A percentile compares a stretch with the other conserved stretches of the same genome.
These are phyloP conservation scores for Geotrichum bryndzae DNA, from an alignment of 1,139 yeast species.

Conservation along the genomic window DNA sequence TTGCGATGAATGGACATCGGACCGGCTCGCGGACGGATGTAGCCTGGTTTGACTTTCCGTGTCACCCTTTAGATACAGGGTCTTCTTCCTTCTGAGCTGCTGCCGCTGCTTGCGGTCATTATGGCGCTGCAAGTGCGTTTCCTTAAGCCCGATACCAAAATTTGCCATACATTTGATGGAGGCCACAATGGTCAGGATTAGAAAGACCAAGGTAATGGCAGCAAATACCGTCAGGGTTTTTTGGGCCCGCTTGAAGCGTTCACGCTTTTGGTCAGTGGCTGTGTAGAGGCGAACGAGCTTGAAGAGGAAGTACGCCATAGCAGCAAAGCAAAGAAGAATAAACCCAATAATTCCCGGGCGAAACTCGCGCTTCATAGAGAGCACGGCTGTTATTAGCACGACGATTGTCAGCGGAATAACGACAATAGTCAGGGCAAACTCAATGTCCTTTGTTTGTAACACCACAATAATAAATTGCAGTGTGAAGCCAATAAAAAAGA, in stretches of 20 bases:
- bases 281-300: slow-evolving; percentile 47
- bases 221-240: slow-evolving; percentile 48
- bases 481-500: slow-evolving; percentile 50
- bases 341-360: slow-evolving; percentile 34
- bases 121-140: neutral
- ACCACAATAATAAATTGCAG: slow-evolving; percentile 50
- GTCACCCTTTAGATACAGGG: too few relatives aligned
- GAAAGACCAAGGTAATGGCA: slow-evolving; percentile 41
- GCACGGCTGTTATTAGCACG: slow-evolving; percentile 39
- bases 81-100: neutral
- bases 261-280: slow-evolving; percentile 37
- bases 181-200: slow-evolving; percentile 38
- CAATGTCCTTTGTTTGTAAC: slow-evolving; percentile 41
- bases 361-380: slow-evolving; percentile 41
- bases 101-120: neutral
- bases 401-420: slow-evolving; percentile 46
- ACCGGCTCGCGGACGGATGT: neutral
- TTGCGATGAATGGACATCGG: neutral
- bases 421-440: slow-evolving; percentile 46
- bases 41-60: neutral
- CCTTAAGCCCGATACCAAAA: slow-evolving; percentile 41
- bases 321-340: slow-evolving; percentile 39
- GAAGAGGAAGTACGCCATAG: slow-evolving; percentile 47
- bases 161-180: slow-evolving; percentile 39
- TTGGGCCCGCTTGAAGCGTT: slow-evolving; percentile 43